Conservation (phyloP, 768 basidiomycete species). For the Hericium erinaceus region DNA sequence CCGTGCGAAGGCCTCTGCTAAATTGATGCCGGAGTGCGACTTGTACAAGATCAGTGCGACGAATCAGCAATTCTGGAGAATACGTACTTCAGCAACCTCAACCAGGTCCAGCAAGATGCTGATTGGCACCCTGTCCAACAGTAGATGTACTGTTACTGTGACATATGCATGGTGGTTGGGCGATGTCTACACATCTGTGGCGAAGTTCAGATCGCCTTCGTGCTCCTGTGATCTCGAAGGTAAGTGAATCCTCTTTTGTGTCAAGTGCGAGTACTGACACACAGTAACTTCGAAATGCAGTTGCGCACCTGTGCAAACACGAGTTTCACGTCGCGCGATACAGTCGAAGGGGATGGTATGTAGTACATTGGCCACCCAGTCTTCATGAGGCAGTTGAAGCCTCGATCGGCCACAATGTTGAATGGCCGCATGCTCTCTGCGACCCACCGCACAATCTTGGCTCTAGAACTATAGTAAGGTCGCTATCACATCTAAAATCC, state of each 20-base stretch:
- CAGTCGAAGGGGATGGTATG: constrained; percentile 24
- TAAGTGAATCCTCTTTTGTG: not conserved
- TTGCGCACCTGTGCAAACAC: constrained; percentile 18
- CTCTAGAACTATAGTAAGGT: constrained; percentile 8
- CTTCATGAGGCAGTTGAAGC: constrained; percentile 24
- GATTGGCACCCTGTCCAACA: constrained; percentile 20
- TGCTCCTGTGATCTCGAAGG: constrained; percentile 16
- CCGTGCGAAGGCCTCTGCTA: constrained; percentile 18
- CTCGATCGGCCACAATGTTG: constrained; percentile 25
- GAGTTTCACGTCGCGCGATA: constrained; percentile 23
- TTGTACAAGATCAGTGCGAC: not conserved
- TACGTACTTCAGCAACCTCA: too few relatives aligned
- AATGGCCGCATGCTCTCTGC: constrained; percentile 24
- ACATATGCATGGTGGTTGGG: constrained; percentile 26
- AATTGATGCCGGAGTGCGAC: constrained; percentile 23
- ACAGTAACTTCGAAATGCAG: constrained; percentile 17
- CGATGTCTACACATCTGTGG: constrained; percentile 29
- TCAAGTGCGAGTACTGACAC: not conserved
- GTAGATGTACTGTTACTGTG: constrained; percentile 25
- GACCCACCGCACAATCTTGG: constrained; percentile 28
- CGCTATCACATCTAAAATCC: too few relatives aligned
- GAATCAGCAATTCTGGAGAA: too few relatives aligned
- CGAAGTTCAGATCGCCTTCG: constrained; percentile 23
- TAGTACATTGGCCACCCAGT: constrained; percentile 26
- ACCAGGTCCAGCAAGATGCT: constrained; percentile 25